Conservation (phyloP, 1,284 basidiomycete genomes). For the Schizophyllum commune region DNA sequence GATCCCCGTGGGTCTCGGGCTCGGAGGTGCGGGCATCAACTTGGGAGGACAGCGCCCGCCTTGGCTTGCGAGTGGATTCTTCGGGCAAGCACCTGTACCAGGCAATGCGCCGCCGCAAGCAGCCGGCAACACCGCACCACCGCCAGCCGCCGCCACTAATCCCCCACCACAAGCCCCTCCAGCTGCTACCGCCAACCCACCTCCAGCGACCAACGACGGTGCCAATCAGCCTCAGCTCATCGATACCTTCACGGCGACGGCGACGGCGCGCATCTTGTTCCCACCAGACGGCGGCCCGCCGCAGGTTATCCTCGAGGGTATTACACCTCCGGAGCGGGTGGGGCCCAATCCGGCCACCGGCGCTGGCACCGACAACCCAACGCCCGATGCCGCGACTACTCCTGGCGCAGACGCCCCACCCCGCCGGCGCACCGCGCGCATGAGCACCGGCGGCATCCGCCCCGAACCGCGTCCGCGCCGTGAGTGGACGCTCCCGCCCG, state of each 20-base stretch:
- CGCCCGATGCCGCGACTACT: too few relatives aligned
- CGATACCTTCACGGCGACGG: background rate
- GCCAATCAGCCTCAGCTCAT: background rate
- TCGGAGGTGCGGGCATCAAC: too few relatives aligned
- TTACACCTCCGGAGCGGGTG: background rate
- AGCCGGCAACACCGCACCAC: too few relatives aligned
- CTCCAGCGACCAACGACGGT: background rate
- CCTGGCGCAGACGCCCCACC: background rate
- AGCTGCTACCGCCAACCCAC: background rate
- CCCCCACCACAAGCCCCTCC: background rate
- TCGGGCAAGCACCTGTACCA: background rate
- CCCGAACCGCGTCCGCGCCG: slow-evolving; percentile 8
- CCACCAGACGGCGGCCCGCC: too few relatives aligned
- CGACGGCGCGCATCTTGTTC: background rate
- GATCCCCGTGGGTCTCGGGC: too few relatives aligned
- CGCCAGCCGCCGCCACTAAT: too few relatives aligned
- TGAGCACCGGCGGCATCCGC: background rate
- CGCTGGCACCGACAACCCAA: too few relatives aligned
- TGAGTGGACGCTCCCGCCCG: slow-evolving; percentile 42
- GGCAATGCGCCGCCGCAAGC: background rate
- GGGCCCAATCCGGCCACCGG: too few relatives aligned
- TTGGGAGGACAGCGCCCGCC: too few relatives aligned
- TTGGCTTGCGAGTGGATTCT: background rate
- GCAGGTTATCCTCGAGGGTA: background rate
- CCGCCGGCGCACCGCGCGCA: background rate